Conservation (phyloP, 192 early-diverging fungal species). For the Geosiphon pyriformis region DNA sequence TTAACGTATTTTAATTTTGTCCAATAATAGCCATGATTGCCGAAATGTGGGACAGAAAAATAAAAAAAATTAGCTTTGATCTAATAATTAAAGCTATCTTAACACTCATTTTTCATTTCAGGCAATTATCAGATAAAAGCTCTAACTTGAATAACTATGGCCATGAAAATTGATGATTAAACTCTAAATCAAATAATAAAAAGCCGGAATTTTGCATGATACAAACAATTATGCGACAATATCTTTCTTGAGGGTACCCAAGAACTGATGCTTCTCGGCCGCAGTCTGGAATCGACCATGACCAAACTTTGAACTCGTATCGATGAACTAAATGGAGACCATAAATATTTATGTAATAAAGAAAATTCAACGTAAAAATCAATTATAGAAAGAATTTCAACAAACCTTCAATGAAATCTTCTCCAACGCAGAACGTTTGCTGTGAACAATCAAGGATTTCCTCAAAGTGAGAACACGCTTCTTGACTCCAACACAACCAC, state of each 20-base stretch:
- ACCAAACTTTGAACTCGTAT: slow-evolving; percentile 98
- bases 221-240: slow-evolving; percentile 24
- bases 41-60: no score
- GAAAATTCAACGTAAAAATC: background rate
- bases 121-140: no score
- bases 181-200: no score
- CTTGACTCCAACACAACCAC: slow-evolving; percentile 91
- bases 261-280: slow-evolving; percentile 90
- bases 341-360: background rate
- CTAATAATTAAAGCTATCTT: no score
- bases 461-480: slow-evolving; percentile 97
- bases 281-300: slow-evolving; percentile 99
- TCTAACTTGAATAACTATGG: no score
- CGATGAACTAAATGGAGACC: slow-evolving; percentile 73
- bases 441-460: slow-evolving; percentile 96
- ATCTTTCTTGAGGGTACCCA: slow-evolving; percentile 90
- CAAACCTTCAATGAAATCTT: slow-evolving; percentile 79
- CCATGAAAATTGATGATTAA: no score
- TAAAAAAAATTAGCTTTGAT: no score
- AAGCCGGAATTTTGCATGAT: no score
- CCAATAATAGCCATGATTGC: no score
- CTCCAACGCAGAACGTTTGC: slow-evolving; percentile 94
- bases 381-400: background rate
- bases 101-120: no score
- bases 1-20: no score